A percentile compares a stretch with the other conserved stretches of the same genome.
phyloP scores from a whole-genome alignment of 2,329 filamentous ascomycete species.

The Talaromyces sp. region DNA sequence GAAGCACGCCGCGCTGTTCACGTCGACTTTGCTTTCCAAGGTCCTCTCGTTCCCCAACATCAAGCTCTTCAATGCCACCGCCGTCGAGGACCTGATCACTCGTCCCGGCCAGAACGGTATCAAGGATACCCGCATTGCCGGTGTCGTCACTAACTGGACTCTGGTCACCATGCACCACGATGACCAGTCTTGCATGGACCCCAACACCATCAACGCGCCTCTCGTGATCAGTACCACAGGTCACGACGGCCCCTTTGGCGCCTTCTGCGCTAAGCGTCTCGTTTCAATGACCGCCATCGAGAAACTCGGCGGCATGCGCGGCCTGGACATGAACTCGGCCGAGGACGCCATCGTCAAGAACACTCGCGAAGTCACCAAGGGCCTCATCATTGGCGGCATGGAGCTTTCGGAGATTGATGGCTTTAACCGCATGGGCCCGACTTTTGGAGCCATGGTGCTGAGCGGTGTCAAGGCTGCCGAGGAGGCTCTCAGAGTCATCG shows the following conservation, averaged over 20 bases:
- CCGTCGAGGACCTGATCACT: conserved; percentile 89
- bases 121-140: conserved; percentile 65
- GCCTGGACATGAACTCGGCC: conserved; percentile 84
- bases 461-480: conserved; percentile 88
- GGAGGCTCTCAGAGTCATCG: conserved; percentile 73
- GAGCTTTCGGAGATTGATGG: conserved; percentile 87
- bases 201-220: conserved; percentile 92
- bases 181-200: conserved; percentile 93
- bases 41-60: conserved; percentile 83
- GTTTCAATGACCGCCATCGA: conserved; percentile 82
- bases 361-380: conserved; percentile 81
- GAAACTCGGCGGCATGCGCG: conserved; percentile 85
- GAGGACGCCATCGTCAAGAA: conserved; percentile 93
- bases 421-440: conserved; percentile 85
- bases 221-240: conserved; percentile 85
- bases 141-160: conserved; percentile 95
- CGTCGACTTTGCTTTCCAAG: conserved; percentile 76
- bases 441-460: conserved; percentile 84
- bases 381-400: conserved; percentile 92
- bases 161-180: conserved; percentile 83
- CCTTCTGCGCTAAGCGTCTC: conserved; percentile 85
- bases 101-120: conserved; percentile 54
- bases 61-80: conserved; percentile 93
- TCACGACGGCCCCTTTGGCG: conserved; percentile 86
- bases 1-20: conserved; percentile 91